phyloP scores from a whole-genome alignment of 2,329 filamentous ascomycete genomes.

The Thelonectria discophora region DNA sequence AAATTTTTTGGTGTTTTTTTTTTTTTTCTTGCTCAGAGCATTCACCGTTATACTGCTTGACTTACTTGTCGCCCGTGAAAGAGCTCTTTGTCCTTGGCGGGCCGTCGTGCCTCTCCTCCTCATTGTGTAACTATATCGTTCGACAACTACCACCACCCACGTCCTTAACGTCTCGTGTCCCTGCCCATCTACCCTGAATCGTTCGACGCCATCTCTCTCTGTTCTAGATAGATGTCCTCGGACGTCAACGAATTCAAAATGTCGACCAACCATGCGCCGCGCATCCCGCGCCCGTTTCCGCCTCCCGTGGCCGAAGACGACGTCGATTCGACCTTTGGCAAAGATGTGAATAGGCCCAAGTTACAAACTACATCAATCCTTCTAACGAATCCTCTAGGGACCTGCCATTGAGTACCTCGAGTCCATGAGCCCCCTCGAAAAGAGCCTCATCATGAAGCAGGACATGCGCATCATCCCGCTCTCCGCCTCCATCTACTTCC shows the following conservation, averaged over 20 bases:
- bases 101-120: constrained; percentile 36
- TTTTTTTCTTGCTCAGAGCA: constrained; percentile 42
- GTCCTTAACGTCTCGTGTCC: neutral
- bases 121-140: neutral
- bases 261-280: constrained; percentile 29
- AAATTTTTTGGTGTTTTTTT: constrained; percentile 13
- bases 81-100: neutral
- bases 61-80: constrained; percentile 23
- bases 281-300: constrained; percentile 37
- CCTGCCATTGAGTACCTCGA: constrained; percentile 32
- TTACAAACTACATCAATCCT: too few species aligned
- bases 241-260: constrained; percentile 27
- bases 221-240: too few species aligned
- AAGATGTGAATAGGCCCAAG: constrained; percentile 31
- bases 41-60: constrained; percentile 56
- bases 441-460: constrained; percentile 63
- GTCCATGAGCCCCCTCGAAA: constrained; percentile 45
- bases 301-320: constrained; percentile 41
- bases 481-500: constrained; percentile 69
- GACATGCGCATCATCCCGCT: constrained; percentile 71
- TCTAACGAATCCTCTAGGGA: constrained; percentile 25
- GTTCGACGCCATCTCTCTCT: constrained; percentile 1
- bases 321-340: constrained; percentile 40
- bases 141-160: neutral
- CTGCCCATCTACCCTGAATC: constrained; percentile 17